Conservation (phyloP, 306 rosid genomes). For the Fragaria ananassa region DNA sequence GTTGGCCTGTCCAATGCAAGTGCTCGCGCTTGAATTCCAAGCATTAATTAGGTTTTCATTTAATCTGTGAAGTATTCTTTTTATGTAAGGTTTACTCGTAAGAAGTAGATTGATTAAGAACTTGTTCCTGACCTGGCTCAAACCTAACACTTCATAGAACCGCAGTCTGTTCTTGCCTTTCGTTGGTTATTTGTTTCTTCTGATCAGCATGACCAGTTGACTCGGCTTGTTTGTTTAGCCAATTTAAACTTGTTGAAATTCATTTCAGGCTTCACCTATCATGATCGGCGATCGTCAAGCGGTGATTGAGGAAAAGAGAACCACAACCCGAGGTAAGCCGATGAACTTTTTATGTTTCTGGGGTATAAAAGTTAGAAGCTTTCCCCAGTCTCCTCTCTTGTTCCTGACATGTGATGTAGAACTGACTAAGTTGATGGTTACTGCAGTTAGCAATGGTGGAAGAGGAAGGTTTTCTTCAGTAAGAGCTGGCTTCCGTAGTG, state of each 20-base stretch:
- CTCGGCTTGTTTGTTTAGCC: background rate
- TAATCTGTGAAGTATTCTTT: background rate
- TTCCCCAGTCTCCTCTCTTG: background rate
- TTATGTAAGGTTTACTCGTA: background rate
- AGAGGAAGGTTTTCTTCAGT: constrained; percentile 88
- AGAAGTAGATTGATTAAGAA: background rate
- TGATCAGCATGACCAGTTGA: background rate
- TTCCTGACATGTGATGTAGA: background rate
- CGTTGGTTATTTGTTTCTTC: background rate
- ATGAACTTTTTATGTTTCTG: background rate
- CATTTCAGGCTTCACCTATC: constrained; percentile 71
- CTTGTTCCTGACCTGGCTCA: background rate
- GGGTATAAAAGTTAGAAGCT: background rate
- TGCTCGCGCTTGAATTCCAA: background rate
- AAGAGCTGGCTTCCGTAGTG: constrained; percentile 69
- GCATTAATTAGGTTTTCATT: background rate
- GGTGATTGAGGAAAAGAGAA: constrained; percentile 84
- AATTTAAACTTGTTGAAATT: constrained; percentile 25
- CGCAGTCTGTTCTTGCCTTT: background rate
- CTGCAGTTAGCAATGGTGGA: constrained; percentile 65
- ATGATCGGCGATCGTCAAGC: constrained; percentile 71
- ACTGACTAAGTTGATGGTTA: constrained; percentile 24
- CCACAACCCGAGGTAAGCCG: constrained; percentile 80
- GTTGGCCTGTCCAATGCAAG: background rate
- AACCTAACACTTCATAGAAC: background rate